Evolutionary conservation across 179 eudicot genomes (phyloP).

Genomic region (Pouteria campechiana): DNA sequence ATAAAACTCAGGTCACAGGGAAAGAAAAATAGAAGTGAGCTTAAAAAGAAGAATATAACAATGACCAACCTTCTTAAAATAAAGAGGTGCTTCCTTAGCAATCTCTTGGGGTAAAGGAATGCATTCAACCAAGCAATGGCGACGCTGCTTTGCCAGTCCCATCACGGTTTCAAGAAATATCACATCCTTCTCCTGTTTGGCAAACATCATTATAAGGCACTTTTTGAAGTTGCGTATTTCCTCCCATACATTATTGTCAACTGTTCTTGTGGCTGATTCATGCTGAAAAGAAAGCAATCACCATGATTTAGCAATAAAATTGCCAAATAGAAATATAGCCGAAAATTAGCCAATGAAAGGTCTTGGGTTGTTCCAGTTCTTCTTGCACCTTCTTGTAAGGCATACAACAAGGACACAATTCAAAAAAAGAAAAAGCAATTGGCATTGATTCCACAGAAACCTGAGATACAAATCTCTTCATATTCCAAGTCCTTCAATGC

Average conservation of each 20-base stretch:
- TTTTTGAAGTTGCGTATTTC: constrained; percentile 96
- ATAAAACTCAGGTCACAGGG: too few relatives aligned
- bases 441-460: too few relatives aligned
- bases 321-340: background rate
- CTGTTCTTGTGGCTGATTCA: constrained; percentile 69
- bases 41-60: background rate
- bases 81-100: constrained; percentile 68
- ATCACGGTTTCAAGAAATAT: constrained; percentile 86
- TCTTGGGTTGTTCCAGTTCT: too few relatives aligned
- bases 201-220: constrained; percentile 92
- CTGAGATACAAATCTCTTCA: too few relatives aligned
- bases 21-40: too few relatives aligned
- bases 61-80: constrained; percentile 59
- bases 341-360: too few relatives aligned
- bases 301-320: background rate
- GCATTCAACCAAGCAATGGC: constrained; percentile 95
- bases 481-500: too few relatives aligned
- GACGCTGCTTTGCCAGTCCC: constrained; percentile 58
- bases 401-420: too few relatives aligned
- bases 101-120: constrained; percentile 58
- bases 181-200: constrained; percentile 81
- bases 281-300: constrained; percentile 39
- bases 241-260: constrained; percentile 91
- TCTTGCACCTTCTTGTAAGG: too few relatives aligned
- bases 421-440: background rate